Evolutionary conservation across 805 yeast genomes (phyloP).

Genomic region (Tetrapisispora pingtungensis): DNA sequence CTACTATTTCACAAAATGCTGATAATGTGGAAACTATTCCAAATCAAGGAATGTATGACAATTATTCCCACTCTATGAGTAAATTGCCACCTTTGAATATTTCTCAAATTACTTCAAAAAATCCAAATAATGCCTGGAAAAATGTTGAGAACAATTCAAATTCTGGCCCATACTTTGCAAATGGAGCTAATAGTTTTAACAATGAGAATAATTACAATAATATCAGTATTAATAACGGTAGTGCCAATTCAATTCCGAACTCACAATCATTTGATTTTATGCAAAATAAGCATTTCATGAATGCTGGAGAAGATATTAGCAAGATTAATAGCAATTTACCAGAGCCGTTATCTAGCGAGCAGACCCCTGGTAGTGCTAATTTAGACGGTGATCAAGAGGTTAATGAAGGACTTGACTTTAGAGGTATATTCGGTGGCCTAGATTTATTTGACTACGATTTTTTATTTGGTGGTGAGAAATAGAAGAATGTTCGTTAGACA

Average conservation of each 20-base stretch:
- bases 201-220: neutral
- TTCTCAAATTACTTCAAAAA: neutral
- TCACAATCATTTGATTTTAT: neutral
- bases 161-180: neutral
- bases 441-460: constrained; percentile 23
- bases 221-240: neutral
- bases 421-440: constrained; percentile 21
- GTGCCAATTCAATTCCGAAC: too few relatives aligned
- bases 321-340: neutral
- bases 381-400: neutral
- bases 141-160: neutral
- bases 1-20: too few relatives aligned
- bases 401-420: constrained; percentile 1
- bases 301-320: neutral
- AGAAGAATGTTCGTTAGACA: neutral
- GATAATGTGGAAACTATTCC: neutral
- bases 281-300: neutral
- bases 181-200: neutral
- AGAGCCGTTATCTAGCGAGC: neutral
- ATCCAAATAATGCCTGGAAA: neutral
- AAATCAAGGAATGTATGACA: neutral
- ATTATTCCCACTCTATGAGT: neutral
- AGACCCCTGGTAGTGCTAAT: neutral
- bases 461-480: constrained; percentile 2
- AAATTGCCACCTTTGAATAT: neutral